Base-by-base conservation (phyloP, 768 basidiomycete genomes). In the Suillus lakei region DNA sequence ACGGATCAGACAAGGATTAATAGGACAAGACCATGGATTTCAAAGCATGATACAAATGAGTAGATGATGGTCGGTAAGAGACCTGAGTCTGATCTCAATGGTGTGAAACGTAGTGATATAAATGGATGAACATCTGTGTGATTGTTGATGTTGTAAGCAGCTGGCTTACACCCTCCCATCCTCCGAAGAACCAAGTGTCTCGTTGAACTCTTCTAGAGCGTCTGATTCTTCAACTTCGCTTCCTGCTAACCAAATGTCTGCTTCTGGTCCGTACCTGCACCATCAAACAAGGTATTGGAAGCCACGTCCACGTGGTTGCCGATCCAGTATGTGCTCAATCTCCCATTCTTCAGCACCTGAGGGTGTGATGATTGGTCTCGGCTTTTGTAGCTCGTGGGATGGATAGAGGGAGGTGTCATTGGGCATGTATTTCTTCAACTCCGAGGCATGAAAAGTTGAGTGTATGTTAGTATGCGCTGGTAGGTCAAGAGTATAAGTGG, bases 171-270 rank as follows among this genome's bases (percentile, higher is more conserved):
- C n/a, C n/a, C n/a, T n/a, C 32, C 32, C 32, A 32, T 32, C 32
- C 32, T 32, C 32, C 32, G 32, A 32, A 32, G 32, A 32, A 32
- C 32, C 32, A 32, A 32, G 32, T 32, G 32, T 32, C 32, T 32
- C 32, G 32, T 32, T 41, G 26, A 60, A 18, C n/a, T 15, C 32
- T 32, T 76, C 72, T 7, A 78, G 63, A 3, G 73, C 75, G 15
- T 68, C 67, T 30, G 66, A 69, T 6, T 78, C 67, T 4, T 69
- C 66, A 0, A 80, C 50, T 39, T 73, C 69, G 0, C 46, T 15
- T 5, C 71, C 66, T 0, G 73, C 66, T 0, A 78, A 62, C 78
- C 77, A 81, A 7, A 38, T 28, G 53, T 81, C 72, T 34, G 73
- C 60, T 43, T 76, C 71, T 0, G 69, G 61, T 1, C 74, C 73